Evolutionary conservation across 1,139 yeast species (phyloP).

Genomic region (Yamadazyma buinensis): DNA sequence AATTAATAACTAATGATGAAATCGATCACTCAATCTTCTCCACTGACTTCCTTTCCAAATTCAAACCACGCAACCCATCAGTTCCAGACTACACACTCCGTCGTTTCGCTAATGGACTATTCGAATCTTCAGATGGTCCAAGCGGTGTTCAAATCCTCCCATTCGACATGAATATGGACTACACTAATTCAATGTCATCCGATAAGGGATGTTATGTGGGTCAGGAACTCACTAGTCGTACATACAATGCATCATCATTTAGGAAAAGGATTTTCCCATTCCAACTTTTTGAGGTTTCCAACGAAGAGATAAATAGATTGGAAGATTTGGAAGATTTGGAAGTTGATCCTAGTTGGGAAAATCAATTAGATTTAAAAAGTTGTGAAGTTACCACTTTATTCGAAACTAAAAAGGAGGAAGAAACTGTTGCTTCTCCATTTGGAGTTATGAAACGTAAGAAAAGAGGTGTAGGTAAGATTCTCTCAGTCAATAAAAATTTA

Average conservation of each 20-base stretch:
- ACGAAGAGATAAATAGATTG: constrained; percentile 14
- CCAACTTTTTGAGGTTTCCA: constrained; percentile 36
- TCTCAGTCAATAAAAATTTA: constrained; percentile 52
- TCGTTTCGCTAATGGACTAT: constrained; percentile 59
- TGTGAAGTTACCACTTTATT: constrained; percentile 22
- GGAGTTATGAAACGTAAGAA: constrained; percentile 28
- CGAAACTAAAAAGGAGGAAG: constrained; percentile 11
- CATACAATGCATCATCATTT: constrained; percentile 77
- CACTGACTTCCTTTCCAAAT: constrained; percentile 20
- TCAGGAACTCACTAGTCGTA: constrained; percentile 89
- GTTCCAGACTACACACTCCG: constrained; percentile 39
- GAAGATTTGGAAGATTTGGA: constrained; percentile 13
- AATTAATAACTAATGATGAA: constrained; percentile 46
- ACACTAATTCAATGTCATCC: constrained; percentile 74
- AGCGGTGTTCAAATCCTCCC: constrained; percentile 57
- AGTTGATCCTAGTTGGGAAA: constrained; percentile 13
- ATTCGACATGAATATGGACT: constrained; percentile 80
- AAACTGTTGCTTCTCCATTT: constrained; percentile 7
- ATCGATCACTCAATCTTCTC: constrained; percentile 23
- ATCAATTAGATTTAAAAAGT: constrained; percentile 19
- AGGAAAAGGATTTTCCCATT: constrained; percentile 81
- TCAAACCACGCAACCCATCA: constrained; percentile 15
- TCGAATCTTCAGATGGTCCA: constrained; percentile 55
- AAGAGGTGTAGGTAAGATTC: constrained; percentile 54
- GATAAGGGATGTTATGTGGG: constrained; percentile 97